Evolutionary conservation across 768 basidiomycete species (phyloP).

Genomic region (Pulveroboletus sp.): DNA sequence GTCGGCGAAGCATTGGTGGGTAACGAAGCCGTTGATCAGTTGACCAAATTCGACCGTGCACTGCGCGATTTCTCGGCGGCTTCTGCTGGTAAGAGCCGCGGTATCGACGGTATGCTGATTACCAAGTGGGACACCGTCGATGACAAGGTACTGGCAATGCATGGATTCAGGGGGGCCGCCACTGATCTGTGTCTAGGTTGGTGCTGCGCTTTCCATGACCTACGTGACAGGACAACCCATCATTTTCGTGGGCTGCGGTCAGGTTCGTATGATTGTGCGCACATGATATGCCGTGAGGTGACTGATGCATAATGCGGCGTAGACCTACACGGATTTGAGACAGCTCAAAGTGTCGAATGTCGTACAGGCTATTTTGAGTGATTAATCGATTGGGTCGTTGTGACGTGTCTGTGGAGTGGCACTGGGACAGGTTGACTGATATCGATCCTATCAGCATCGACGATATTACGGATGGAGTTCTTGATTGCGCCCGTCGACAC

Average conservation of each 20-base stretch:
- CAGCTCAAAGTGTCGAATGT: slow-evolving; percentile 90
- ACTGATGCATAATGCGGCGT: slow-evolving; percentile 3
- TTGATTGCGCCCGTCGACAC: neutral
- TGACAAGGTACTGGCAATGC: slow-evolving; percentile 64
- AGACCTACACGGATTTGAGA: slow-evolving; percentile 96
- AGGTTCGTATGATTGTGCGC: slow-evolving; percentile 51
- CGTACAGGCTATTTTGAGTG: slow-evolving; percentile 86
- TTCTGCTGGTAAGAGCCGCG: slow-evolving; percentile 67
- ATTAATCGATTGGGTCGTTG: slow-evolving; percentile 35
- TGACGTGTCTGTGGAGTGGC: neutral
- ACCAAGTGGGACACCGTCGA: slow-evolving; percentile 99
- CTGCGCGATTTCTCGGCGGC: slow-evolving; percentile 87
- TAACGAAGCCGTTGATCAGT: slow-evolving; percentile 97
- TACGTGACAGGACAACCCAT: slow-evolving; percentile 99
- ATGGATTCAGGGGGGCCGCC: neutral
- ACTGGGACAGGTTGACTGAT: neutral
- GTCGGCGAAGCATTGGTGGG: slow-evolving; percentile 98
- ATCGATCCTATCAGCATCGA: neutral
- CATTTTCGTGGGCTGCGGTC: slow-evolving; percentile 96
- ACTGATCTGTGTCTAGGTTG: slow-evolving; percentile 58
- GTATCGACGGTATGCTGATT: slow-evolving; percentile 97
- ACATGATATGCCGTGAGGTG: neutral
- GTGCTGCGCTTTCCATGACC: slow-evolving; percentile 98
- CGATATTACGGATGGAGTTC: neutral
- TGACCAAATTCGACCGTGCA: slow-evolving; percentile 94